These are phyloP conservation scores for Apostasia ramifera DNA, from an alignment of 106 monocot species.

Conservation along the genomic window DNA sequence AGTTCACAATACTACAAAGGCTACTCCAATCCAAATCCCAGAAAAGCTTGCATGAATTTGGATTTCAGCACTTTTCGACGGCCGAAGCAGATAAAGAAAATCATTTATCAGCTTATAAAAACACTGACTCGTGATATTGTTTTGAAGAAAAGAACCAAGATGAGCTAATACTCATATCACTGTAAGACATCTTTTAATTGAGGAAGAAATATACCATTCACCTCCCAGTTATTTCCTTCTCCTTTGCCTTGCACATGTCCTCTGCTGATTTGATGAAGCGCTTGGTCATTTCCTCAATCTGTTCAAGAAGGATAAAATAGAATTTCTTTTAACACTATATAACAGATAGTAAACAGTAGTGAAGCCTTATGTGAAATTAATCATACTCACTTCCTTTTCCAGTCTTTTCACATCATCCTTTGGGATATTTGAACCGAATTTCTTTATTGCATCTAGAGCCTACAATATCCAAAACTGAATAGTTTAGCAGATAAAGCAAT, in stretches of 20 bases:
- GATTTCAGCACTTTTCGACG: no score
- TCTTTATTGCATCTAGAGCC: slow-evolving; percentile 92
- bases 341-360: no score
- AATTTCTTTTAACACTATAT: background rate
- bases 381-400: slow-evolving; percentile 47
- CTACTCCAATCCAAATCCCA: no score
- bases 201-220: slow-evolving; percentile 10
- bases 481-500: background rate
- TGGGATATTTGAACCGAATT: slow-evolving; percentile 61
- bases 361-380: background rate
- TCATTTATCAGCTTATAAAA: no score
- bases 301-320: background rate
- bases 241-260: slow-evolving; percentile 90
- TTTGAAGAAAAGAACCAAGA: no score
- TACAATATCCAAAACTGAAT: slow-evolving; percentile 13
- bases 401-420: slow-evolving; percentile 86
- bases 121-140: no score
- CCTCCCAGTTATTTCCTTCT: slow-evolving; percentile 73
- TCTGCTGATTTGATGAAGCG: slow-evolving; percentile 74
- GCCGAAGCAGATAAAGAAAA: no score
- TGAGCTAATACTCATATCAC: no score
- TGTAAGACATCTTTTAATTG: no score
- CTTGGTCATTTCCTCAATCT: slow-evolving; percentile 90
- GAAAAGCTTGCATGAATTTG: no score
- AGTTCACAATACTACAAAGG: no score